Conservation (phyloP, 192 early-diverging fungal genomes). For the Piromyces sp. region DNA sequence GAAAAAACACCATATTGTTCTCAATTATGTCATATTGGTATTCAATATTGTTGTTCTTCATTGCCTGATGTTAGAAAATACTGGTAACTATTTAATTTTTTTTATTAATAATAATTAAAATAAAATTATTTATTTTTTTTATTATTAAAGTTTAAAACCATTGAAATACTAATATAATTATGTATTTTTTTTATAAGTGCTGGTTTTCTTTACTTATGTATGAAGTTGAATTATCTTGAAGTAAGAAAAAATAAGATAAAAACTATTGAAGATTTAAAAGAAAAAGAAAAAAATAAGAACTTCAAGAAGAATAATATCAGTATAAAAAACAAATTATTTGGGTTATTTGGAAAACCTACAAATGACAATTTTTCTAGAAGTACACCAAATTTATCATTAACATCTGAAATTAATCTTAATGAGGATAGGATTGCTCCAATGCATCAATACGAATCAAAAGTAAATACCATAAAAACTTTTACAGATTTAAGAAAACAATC, state of each 20-base stretch:
- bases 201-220: not conserved
- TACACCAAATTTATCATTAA: too few relatives aligned
- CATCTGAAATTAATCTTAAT: too few relatives aligned
- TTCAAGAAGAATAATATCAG: not conserved
- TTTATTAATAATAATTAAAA: too few relatives aligned
- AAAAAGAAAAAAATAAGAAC: not conserved
- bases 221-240: not conserved
- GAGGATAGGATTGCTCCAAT: too few relatives aligned
- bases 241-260: not conserved
- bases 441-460: too few relatives aligned
- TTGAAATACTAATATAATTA: too few relatives aligned
- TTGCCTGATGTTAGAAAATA: not conserved
- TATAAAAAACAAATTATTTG: not conserved
- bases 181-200: not conserved
- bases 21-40: not conserved
- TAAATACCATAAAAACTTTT: not conserved
- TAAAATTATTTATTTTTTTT: too few relatives aligned
- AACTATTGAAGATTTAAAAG: not conserved
- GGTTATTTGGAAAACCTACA: not conserved
- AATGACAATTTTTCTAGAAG: not conserved
- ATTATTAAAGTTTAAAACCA: too few relatives aligned
- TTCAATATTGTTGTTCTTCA: not conserved
- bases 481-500: not conserved
- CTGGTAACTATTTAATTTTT: not conserved
- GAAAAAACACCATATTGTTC: not conserved